phyloP scores from a whole-genome alignment of 352 stramenopile genomes.

The Hyphochytrium catenoides region DNA sequence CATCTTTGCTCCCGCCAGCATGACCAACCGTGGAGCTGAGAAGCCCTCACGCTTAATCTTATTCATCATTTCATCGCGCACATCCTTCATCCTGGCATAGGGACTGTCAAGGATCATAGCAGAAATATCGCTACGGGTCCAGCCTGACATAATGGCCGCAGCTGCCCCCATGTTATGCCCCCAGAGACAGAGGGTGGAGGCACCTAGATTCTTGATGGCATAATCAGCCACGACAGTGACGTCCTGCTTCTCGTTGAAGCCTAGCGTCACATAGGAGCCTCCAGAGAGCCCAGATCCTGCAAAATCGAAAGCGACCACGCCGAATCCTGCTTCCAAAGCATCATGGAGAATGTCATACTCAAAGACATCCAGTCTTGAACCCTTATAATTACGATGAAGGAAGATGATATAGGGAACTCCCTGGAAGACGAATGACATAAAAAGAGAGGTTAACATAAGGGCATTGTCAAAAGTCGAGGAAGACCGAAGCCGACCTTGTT shows the following conservation, averaged over 20 bases:
- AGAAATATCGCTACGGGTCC: background rate
- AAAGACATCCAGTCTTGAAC: slow-evolving; percentile 43
- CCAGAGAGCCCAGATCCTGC: slow-evolving; percentile 43
- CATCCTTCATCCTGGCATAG: slow-evolving; percentile 33
- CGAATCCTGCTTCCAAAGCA: slow-evolving; percentile 34
- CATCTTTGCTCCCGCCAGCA: slow-evolving; percentile 31
- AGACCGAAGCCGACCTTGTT: too few species aligned
- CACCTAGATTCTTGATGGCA: slow-evolving; percentile 19
- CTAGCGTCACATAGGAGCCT: slow-evolving; percentile 57
- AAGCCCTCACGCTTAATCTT: slow-evolving; percentile 42
- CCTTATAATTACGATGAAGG: slow-evolving; percentile 20
- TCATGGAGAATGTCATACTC: slow-evolving; percentile 26
- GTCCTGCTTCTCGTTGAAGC: slow-evolving; percentile 48
- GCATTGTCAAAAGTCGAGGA: too few species aligned
- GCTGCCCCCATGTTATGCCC: slow-evolving; percentile 56
- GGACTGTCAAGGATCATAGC: background rate
- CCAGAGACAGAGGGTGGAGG: slow-evolving; percentile 35
- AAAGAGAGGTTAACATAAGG: too few species aligned
- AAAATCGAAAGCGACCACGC: slow-evolving; percentile 50
- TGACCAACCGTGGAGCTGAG: slow-evolving; percentile 27
- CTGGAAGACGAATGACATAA: background rate
- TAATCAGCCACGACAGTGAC: slow-evolving; percentile 34
- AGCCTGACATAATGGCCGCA: slow-evolving; percentile 40
- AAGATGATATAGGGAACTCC: slow-evolving; percentile 1
- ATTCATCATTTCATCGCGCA: slow-evolving; percentile 30